A percentile compares a stretch with the other conserved stretches of the same genome.
phyloP scores from a whole-genome alignment of 2,329 filamentous ascomycete species.

The Fusarium sp. region DNA sequence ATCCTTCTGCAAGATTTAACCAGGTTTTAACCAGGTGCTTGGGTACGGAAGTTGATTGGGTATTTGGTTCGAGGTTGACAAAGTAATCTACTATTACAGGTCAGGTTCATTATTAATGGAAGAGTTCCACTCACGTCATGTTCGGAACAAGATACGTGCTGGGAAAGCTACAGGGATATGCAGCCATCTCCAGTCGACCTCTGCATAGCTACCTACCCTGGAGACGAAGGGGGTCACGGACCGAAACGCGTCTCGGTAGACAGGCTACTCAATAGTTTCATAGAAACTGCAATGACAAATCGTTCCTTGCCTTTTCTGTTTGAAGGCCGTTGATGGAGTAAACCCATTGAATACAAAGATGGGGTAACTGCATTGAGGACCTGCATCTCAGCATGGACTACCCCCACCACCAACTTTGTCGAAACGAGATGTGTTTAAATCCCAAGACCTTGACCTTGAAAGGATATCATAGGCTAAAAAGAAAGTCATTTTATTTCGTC shows the following conservation, averaged over 20 bases:
- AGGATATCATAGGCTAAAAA: too few relatives aligned
- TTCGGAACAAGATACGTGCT: neutral
- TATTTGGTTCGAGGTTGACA: neutral
- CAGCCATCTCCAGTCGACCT: neutral
- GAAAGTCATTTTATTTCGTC: too few relatives aligned
- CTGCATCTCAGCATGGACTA: neutral
- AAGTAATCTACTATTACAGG: neutral
- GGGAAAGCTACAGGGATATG: neutral
- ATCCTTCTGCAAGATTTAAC: neutral
- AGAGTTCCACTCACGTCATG: neutral
- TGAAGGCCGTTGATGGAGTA: neutral
- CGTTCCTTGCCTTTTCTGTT: neutral
- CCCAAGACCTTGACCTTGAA: neutral
- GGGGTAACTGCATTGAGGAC: neutral
- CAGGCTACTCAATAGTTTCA: neutral
- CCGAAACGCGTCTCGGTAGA: neutral
- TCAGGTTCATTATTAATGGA: neutral
- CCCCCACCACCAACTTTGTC: neutral
- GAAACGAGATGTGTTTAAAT: neutral
- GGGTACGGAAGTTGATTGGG: neutral
- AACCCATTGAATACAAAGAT: neutral
- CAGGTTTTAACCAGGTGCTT: neutral
- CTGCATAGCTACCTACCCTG: neutral
- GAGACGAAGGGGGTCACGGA: neutral
- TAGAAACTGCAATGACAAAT: neutral